Base-by-base conservation (phyloP, 2,329 filamentous ascomycete genomes). In the Dactylellina haptotyla region DNA sequence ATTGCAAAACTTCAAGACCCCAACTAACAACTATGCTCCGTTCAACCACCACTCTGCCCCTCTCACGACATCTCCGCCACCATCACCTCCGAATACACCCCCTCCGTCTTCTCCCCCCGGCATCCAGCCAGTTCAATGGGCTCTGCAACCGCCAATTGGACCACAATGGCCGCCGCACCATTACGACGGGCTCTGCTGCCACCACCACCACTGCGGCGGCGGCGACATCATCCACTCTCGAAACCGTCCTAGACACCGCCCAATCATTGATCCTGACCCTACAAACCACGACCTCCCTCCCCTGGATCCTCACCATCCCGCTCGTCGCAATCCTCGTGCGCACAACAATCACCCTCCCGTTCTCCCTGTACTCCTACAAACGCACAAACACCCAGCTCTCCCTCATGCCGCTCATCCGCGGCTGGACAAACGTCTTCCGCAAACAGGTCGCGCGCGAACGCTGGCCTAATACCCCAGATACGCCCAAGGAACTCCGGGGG, bases 241-340 rank as follows among this genome's bases (percentile, higher is more conserved):
- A 61, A 6, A 53, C 57, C 46, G 20, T 69, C 50, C 45, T 75
- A 9, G 53, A 62, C 0, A 50, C 54, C 5, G 46, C 48, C 16
- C 45, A 61, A 26, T 67, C 75, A 43, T 69, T 77, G 25, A 58
- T 78, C 25, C 65, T 75, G 9, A 62, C 70, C 34, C 72, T 77
- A 4, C 77, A 78, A 59, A 56, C 69, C 8, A 66, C 69, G 32
- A 78, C 75, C 25, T 25, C 41, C 23, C 76, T 78, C 59, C 59
- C 76, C 28, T 78, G 76, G 76, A 30, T 61, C 51, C 18, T 74
- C 16, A 57, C 77, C n/a, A 77, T 78, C 58, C 77, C 77, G 0
- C 45, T 77, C 12, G 48, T 75, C 3, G 77, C 77, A n/a, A 9
- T 78, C 4, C 50, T 75, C 32, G 59, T 77, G 39, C 77, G 77